Evolutionary conservation across 2,329 filamentous ascomycete genomes (phyloP).

Genomic region (Aspergillus aculeatinus): DNA sequence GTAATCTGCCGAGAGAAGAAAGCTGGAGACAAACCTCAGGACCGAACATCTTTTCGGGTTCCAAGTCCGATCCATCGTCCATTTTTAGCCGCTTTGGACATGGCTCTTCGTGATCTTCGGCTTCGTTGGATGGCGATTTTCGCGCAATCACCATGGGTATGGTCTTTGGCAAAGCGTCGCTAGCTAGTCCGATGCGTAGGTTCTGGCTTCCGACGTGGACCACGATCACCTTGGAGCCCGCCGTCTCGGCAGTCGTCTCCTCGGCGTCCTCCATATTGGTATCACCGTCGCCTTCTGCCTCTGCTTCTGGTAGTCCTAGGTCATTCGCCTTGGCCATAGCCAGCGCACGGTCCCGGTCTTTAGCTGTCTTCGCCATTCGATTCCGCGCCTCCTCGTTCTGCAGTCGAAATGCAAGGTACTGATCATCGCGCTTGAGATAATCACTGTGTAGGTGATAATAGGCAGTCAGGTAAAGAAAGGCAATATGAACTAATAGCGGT

Average conservation of each 20-base stretch:
- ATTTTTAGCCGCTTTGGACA: conserved; percentile 65
- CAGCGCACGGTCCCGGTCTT: conserved; percentile 81
- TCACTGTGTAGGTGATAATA: conserved; percentile 62
- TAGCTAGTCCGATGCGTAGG: conserved; percentile 89
- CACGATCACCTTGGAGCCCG: conserved; percentile 87
- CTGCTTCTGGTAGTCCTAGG: conserved; percentile 54
- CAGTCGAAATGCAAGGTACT: conserved; percentile 83
- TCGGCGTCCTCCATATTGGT: conserved; percentile 59
- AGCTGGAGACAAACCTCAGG: conserved; percentile 63
- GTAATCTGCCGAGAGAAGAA: no score
- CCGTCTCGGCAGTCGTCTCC: conserved; percentile 59
- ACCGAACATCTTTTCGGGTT: conserved; percentile 79
- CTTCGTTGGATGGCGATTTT: conserved; percentile 74
- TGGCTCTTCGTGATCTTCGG: conserved; percentile 77
- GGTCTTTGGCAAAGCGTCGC: conserved; percentile 89
- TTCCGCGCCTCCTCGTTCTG: conserved; percentile 85
- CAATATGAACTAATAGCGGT: not conserved
- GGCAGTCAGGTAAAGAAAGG: conserved; percentile 13
- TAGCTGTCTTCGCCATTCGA: conserved; percentile 77
- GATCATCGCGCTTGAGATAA: conserved; percentile 97
- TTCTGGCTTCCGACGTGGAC: conserved; percentile 97
- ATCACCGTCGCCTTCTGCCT: conserved; percentile 46
- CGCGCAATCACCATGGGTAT: conserved; percentile 90
- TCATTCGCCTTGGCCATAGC: conserved; percentile 72
- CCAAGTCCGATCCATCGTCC: conserved; percentile 50